A percentile compares a stretch with the other conserved stretches of the same genome.
phyloP scores from a whole-genome alignment of 495 filamentous ascomycete genomes.

The Aspergillus biplanus region DNA sequence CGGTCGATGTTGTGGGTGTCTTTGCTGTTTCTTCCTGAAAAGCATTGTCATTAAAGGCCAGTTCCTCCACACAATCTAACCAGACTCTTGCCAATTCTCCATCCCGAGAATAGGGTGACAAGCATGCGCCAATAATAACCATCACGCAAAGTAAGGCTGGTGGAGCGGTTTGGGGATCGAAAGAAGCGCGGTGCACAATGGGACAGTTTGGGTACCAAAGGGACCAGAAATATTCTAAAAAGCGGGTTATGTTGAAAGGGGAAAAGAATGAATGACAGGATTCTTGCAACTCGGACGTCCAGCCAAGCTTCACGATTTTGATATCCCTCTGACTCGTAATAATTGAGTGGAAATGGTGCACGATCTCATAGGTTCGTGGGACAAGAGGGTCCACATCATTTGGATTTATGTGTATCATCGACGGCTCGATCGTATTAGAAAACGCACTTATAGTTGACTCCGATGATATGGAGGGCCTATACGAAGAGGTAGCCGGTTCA shows the following conservation, averaged over 20 bases:
- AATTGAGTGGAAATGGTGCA: slow-evolving; percentile 18
- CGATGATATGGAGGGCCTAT: background rate
- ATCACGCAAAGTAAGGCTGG: slow-evolving; percentile 26
- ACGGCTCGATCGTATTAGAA: slow-evolving; percentile 12
- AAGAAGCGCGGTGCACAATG: slow-evolving; percentile 28
- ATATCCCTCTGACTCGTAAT: slow-evolving; percentile 19
- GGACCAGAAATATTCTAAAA: slow-evolving; percentile 32
- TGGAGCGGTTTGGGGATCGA: slow-evolving; percentile 19
- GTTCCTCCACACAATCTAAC: slow-evolving; percentile 26
- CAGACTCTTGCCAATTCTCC: slow-evolving; percentile 15
- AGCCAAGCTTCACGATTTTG: slow-evolving; percentile 23
- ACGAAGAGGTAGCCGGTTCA: background rate
- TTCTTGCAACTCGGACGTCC: slow-evolving; percentile 12
- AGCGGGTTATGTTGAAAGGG: slow-evolving; percentile 24
- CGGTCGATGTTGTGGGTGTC: background rate
- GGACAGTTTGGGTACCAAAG: slow-evolving; percentile 33
- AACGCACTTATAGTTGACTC: background rate
- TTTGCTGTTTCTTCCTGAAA: slow-evolving; percentile 15
- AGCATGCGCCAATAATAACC: slow-evolving; percentile 29
- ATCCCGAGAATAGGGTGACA: slow-evolving; percentile 26
- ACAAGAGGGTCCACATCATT: slow-evolving; percentile 7
- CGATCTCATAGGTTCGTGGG: slow-evolving; percentile 22
- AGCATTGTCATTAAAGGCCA: slow-evolving; percentile 23
- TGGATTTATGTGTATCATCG: slow-evolving; percentile 5
- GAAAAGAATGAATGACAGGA: slow-evolving; percentile 22